Conservation (phyloP, 2,329 filamentous ascomycete species). For the Cucurbitaria berberidis region DNA sequence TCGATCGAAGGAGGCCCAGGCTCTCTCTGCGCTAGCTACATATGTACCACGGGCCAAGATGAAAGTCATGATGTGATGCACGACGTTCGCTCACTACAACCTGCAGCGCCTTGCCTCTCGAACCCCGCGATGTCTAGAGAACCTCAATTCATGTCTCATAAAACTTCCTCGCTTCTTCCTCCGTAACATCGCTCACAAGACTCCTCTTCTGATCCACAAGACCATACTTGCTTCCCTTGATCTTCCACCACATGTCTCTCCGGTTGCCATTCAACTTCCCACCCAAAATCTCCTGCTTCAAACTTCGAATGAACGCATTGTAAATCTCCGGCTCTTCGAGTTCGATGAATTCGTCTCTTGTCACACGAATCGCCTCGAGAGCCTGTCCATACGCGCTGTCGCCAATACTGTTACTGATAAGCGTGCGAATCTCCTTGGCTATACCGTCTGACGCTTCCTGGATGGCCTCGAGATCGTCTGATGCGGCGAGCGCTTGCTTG, state of each 20-base stretch:
- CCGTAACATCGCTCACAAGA: conserved; percentile 69
- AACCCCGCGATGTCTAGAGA: too few relatives aligned
- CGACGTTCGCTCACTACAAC: not conserved
- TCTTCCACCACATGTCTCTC: conserved; percentile 79
- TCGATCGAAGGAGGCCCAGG: not conserved
- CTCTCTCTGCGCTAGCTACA: not conserved
- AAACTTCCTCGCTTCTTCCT: conserved; percentile 68
- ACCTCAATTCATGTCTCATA: conserved; percentile 28
- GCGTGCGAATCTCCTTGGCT: conserved; percentile 69
- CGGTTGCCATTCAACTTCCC: conserved; percentile 78
- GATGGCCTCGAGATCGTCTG: conserved; percentile 67
- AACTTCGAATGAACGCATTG: conserved; percentile 71
- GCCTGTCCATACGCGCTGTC: conserved; percentile 76
- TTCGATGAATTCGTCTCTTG: conserved; percentile 77
- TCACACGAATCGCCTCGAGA: conserved; percentile 75
- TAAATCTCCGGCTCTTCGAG: conserved; percentile 78
- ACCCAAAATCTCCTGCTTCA: conserved; percentile 75
- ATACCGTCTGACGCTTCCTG: conserved; percentile 76
- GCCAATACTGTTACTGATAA: conserved; percentile 76
- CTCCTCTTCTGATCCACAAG: conserved; percentile 71
- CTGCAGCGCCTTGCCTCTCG: too few relatives aligned
- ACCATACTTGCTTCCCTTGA: conserved; percentile 71
- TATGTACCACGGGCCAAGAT: not conserved
- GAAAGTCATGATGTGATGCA: not conserved
- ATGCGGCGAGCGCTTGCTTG: conserved; percentile 73